These are phyloP conservation scores for Neoboletus brunneissimus DNA, from an alignment of 768 basidiomycete species.

Conservation along the genomic window DNA sequence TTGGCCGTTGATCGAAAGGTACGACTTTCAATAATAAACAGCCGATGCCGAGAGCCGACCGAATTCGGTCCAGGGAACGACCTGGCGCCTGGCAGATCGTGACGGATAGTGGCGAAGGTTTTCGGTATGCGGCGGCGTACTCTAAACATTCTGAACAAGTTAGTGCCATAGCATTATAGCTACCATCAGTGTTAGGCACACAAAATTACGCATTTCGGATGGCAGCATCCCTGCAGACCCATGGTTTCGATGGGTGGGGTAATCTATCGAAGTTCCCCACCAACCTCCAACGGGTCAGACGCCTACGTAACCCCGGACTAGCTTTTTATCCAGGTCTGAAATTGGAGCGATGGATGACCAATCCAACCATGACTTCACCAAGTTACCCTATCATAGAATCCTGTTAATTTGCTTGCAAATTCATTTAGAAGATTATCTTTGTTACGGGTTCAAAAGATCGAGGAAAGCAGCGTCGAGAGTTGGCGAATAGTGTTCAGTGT, in stretches of 20 bases:
- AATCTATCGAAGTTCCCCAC: not conserved
- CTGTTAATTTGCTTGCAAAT: not conserved
- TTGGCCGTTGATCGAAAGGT: slow-evolving; percentile 8
- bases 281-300: not conserved
- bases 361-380: slow-evolving; percentile 1
- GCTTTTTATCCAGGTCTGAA: slow-evolving; percentile 1
- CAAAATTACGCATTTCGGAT: not conserved
- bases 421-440: not conserved
- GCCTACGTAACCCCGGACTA: slow-evolving; percentile 14
- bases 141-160: not conserved
- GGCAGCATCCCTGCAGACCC: not conserved
- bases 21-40: slow-evolving; percentile 4
- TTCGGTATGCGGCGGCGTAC: not conserved
- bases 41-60: slow-evolving; percentile 8
- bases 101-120: not conserved
- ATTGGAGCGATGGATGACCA: not conserved
- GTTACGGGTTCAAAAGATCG: too few species aligned
- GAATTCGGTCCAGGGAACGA: slow-evolving; percentile 1
- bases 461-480: not conserved
- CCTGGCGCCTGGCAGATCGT: too few species aligned
- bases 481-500: not conserved
- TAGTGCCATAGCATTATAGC: not conserved
- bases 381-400: not conserved
- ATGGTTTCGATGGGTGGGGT: not conserved
- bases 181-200: not conserved